Evolutionary conservation across 2,329 filamentous ascomycete species (phyloP), one percentile per base, ranked within the genome.

Genomic region (Diaporthe sp.): DNA sequence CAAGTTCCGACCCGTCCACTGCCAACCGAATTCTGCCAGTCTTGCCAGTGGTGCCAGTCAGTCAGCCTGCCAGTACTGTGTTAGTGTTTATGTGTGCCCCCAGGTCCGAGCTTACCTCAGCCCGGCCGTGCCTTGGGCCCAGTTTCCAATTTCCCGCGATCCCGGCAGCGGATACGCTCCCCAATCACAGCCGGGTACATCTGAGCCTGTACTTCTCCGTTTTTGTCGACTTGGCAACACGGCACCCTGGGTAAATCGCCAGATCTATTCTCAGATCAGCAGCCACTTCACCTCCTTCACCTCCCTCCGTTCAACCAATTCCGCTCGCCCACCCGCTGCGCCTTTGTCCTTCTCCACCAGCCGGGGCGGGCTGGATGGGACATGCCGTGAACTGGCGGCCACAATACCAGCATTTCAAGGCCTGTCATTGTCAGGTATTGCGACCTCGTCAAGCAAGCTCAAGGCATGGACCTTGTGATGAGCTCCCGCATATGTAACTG

Each of bases 231-330:
- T 67, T 52, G 22, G 64, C 64, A 52, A 35, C 17, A 67, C 64
- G 64, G 64, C 64, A 52, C 45, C 64, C 64, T 40, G n/a, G 47
- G 33, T 40, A 68, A 68, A 68, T 68, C 64, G 47, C 22, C 15
- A 54, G 64, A 68, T 68, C 64, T 68, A 68, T 68, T 68, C 64
- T 68, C 47, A 54, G 47, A 68, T 54, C 64, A 68, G 64, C 64
- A 67, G 64, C 64, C 45, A 40, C 47, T 17, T 68, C 64, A 47
- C 47, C 30, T 52, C 45, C 64, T 68, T 68, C 45, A 40, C 4
- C 33, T 52, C 45, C 7, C 42, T 67, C 61, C 61, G 38, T 67
- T 52, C 45, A 50, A 7, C 60, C 25, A 42, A 2, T 4, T 38
- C 64, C 64, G 47, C 64, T n/a, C 45, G 28, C 64, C 33, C 47